These are phyloP conservation scores for Fusarium duplospermum DNA, from an alignment of 2,329 filamentous ascomycete genomes.

Conservation along the genomic window DNA sequence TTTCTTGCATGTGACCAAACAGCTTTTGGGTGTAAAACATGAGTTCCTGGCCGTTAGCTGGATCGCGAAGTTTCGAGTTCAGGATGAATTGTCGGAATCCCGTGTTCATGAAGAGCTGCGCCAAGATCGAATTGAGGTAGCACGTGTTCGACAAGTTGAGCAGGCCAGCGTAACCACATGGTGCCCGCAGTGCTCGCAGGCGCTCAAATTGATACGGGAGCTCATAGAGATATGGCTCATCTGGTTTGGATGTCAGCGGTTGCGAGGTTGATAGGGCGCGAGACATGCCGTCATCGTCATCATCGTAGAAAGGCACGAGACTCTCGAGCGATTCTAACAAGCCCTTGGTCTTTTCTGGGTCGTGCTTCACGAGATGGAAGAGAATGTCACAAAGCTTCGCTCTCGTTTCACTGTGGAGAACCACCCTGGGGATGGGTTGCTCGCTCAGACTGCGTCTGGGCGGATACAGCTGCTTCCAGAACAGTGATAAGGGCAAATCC, in stretches of 20 bases:
- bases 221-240: slow-evolving; percentile 70
- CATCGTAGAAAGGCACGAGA: slow-evolving; percentile 52
- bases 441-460: slow-evolving; percentile 50
- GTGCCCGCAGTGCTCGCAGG: slow-evolving; percentile 74
- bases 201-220: slow-evolving; percentile 73
- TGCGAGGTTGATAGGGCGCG: not conserved
- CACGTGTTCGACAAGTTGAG: slow-evolving; percentile 95
- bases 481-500: slow-evolving; percentile 56
- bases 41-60: slow-evolving; percentile 70
- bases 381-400: slow-evolving; percentile 71
- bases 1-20: slow-evolving; percentile 89
- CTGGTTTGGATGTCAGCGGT: slow-evolving; percentile 33
- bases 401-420: slow-evolving; percentile 68
- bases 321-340: slow-evolving; percentile 58
- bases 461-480: slow-evolving; percentile 76
- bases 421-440: slow-evolving; percentile 51
- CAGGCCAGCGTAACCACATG: slow-evolving; percentile 88
- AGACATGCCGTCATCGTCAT: slow-evolving; percentile 55
- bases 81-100: slow-evolving; percentile 89
- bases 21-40: slow-evolving; percentile 82
- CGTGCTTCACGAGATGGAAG: slow-evolving; percentile 64
- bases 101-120: slow-evolving; percentile 96
- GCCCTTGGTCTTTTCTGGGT: slow-evolving; percentile 59
- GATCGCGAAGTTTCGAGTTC: slow-evolving; percentile 66
- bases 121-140: slow-evolving; percentile 94